A percentile compares a stretch with the other conserved stretches of the same genome.
Conservation (phyloP, 176 grass and related monocot genomes). For the Carex cristatella region DNA sequence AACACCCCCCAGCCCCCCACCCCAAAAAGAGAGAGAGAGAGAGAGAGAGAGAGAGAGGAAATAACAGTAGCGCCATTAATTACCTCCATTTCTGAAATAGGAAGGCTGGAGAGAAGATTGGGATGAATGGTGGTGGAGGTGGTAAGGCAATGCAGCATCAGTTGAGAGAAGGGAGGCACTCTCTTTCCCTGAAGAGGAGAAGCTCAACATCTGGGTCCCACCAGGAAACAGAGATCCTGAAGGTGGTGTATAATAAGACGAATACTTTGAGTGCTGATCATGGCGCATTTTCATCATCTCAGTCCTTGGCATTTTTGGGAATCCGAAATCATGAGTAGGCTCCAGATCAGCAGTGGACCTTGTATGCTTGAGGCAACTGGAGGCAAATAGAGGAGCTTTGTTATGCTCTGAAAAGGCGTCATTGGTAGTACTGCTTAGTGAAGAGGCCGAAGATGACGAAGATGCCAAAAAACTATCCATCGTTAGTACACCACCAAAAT, state of each 20-base stretch:
- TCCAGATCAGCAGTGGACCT: constrained; percentile 27
- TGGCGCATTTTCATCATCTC: constrained; percentile 13
- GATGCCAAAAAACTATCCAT: constrained; percentile 33
- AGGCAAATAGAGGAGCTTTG: constrained; percentile 14
- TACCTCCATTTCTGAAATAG: constrained; percentile 16
- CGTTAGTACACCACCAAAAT: constrained; percentile 27
- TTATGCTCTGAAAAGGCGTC: constrained; percentile 5
- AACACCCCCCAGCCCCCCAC: neutral
- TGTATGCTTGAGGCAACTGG: constrained; percentile 26
- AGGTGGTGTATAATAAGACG: constrained; percentile 8
- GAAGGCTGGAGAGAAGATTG: constrained; percentile 13
- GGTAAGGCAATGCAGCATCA: constrained; percentile 26
- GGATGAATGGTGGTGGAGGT: neutral
- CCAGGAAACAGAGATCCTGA: constrained; percentile 27
- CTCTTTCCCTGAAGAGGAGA: constrained; percentile 30
- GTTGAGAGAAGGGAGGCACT: constrained; percentile 1
- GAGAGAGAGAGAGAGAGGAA: neutral
- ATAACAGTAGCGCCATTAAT: neutral
- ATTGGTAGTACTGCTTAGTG: constrained; percentile 6
- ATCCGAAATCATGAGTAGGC: constrained; percentile 15
- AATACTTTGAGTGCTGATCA: neutral
- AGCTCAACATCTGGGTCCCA: constrained; percentile 43
- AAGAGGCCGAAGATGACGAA: constrained; percentile 24
- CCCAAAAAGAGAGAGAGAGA: no score
- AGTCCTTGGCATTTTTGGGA: constrained; percentile 37